Evolutionary conservation across 352 stramenopile species (phyloP).

Genomic region (Phytophthora multivora): DNA sequence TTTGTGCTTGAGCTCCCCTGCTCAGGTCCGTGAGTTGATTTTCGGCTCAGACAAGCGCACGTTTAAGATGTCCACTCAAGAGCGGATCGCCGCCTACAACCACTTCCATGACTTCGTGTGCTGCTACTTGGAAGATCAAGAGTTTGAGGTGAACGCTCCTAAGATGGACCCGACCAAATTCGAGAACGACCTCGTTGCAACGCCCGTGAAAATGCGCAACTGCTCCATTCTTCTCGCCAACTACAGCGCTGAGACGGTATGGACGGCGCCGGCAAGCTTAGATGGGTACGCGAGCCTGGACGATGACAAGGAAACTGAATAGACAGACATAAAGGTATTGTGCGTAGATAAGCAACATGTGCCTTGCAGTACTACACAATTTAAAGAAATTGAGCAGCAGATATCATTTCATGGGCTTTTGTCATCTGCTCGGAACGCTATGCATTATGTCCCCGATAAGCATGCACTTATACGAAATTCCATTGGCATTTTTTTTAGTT

Average conservation of each 20-base stretch:
- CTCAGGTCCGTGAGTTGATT: constrained; percentile 18
- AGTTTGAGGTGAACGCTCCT: constrained; percentile 29
- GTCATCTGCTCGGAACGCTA: too few species aligned
- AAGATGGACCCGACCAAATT: constrained; percentile 17
- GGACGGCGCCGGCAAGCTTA: background rate
- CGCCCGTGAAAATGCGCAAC: constrained; percentile 24
- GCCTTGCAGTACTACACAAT: background rate
- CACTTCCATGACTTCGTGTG: constrained; percentile 34
- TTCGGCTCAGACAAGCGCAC: constrained; percentile 27
- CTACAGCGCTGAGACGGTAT: constrained; percentile 21
- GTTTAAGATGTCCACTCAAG: constrained; percentile 9
- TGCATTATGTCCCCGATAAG: too few species aligned
- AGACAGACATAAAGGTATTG: background rate
- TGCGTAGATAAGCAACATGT: background rate
- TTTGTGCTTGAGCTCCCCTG: constrained; percentile 22
- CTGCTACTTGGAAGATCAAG: constrained; percentile 26
- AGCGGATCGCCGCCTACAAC: constrained; percentile 25
- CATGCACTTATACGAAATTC: too few species aligned
- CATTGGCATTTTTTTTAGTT: too few species aligned
- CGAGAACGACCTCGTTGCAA: constrained; percentile 16
- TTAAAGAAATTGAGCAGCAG: background rate
- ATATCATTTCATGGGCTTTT: too few species aligned
- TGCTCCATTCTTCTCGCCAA: constrained; percentile 17
- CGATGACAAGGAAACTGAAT: background rate
- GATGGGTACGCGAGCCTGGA: constrained; percentile 1